Conservation (phyloP, 768 basidiomycete species). For the Naganishia vaughanmartiniae region DNA sequence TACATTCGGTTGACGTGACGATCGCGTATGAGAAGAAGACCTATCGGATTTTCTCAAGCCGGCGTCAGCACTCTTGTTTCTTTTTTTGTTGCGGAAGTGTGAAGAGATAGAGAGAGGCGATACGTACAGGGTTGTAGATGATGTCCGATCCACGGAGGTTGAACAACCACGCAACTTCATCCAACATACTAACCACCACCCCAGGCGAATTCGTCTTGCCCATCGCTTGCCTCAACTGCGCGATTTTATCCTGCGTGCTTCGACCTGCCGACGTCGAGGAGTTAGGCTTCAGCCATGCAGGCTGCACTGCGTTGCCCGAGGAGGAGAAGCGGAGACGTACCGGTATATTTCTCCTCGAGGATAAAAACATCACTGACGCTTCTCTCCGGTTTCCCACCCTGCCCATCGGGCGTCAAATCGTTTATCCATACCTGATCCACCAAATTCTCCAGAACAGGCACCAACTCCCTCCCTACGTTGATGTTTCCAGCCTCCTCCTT, state of each 20-base stretch:
- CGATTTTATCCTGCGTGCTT: conserved; percentile 60
- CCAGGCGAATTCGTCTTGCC: conserved; percentile 60
- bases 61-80: neutral
- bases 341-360: conserved; percentile 72
- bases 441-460: conserved; percentile 67
- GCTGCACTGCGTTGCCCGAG: too few relatives aligned
- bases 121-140: conserved; percentile 67
- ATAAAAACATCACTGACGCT: conserved; percentile 68
- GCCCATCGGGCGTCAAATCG: conserved; percentile 1
- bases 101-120: conserved; percentile 51
- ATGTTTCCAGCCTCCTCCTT: neutral
- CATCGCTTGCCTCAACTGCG: conserved; percentile 64
- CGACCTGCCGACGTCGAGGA: too few relatives aligned
- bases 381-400: conserved; percentile 59
- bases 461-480: conserved; percentile 52
- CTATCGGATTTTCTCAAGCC: neutral
- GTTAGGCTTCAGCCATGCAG: too few relatives aligned
- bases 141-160: conserved; percentile 88
- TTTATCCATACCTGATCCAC: conserved; percentile 54
- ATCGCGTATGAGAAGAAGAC: conserved; percentile 89
- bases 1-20: conserved; percentile 60
- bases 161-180: conserved; percentile 74
- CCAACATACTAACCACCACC: conserved; percentile 78
- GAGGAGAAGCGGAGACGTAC: conserved; percentile 47
- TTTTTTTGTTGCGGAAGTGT: conserved; percentile 2